These are phyloP conservation scores for Phaeodactylum tricornutum DNA, from an alignment of 108 stramenopile species.

Conservation along the genomic window DNA sequence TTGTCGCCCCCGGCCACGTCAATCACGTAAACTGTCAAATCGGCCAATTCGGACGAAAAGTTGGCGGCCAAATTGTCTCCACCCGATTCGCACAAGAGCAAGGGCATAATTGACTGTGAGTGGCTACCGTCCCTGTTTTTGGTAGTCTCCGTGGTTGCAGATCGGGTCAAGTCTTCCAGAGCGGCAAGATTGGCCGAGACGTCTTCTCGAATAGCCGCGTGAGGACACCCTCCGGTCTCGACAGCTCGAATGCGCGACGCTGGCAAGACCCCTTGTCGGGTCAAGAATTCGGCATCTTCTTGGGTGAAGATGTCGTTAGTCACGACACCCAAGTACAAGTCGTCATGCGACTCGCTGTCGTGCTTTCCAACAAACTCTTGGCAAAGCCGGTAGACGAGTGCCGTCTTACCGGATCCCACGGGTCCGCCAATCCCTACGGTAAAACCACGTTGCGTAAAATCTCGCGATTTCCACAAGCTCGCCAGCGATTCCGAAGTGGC, in stretches of 20 bases:
- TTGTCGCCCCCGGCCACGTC: constrained; percentile 99
- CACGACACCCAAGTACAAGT: constrained; percentile 45
- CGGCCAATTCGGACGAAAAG: constrained; percentile 91
- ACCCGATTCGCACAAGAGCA: constrained; percentile 90
- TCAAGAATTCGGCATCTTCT: constrained; percentile 96
- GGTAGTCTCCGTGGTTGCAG: no score
- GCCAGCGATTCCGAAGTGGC: not conserved
- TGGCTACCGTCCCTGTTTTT: no score
- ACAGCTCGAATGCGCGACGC: constrained; percentile 78
- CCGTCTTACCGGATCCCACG: constrained; percentile 85
- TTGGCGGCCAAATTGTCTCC: constrained; percentile 98
- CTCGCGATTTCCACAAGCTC: constrained; percentile 12
- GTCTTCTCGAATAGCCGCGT: constrained; percentile 95
- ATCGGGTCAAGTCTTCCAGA: constrained; percentile 85
- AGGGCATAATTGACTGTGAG: constrained; percentile 19
- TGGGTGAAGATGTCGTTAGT: constrained; percentile 99
- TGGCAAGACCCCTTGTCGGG: constrained; percentile 58
- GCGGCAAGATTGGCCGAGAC: constrained; percentile 91
- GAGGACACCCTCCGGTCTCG: constrained; percentile 98
- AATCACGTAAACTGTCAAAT: constrained; percentile 97
- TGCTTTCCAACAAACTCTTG: constrained; percentile 31
- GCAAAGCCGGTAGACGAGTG: constrained; percentile 71
- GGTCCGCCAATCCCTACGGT: constrained; percentile 93
- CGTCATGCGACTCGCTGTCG: constrained; percentile 4
- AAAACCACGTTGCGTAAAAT: constrained; percentile 57